Evolutionary conservation across 495 filamentous ascomycete species (phyloP), one percentile per base, ranked within the genome.

Genomic region (Daldinia loculata): DNA sequence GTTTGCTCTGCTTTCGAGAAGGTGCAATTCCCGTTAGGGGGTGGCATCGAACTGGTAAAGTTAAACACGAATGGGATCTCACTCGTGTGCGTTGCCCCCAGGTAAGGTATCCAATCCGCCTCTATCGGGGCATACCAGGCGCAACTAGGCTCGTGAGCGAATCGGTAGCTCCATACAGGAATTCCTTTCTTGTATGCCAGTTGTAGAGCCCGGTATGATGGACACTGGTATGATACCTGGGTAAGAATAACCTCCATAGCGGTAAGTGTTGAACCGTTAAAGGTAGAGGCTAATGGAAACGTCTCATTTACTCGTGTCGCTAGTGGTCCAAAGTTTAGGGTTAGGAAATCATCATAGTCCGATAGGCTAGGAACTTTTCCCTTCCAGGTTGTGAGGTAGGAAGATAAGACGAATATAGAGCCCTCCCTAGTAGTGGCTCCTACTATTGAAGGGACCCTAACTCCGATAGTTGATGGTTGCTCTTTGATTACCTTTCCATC

Each of bases 41-140:
- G 64, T 24, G 77, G 77, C 43, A 72, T 67, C 36, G 58, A 53
- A 22, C 67, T 50, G 27, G 77, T 67, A 51, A 80, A 78, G 30
- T 79, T 80, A 48, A 82, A 80, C n/a, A 83, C 78, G 63, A 76
- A 81, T 15, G 80, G 81, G 45, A 83, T 74, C 60, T 83, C 81
- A 30, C 77, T 76, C 24, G 77, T 79, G 60, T 83, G 81, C 22
- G 77, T 73, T 26, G 75, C 76, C 8, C 75, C 76, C 11, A 78
- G 62, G 8, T 67, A 22, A 4, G 58, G 56, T 17, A 77, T 45
- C 9, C 34, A 70, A 6, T 36, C 51, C n/a, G 58, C 32, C n/a
- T 67, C 17, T 22, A 79, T 64, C 1, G 34, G 27, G 15, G 22
- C 8, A 22, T 67, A 56, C 76, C 79, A 83, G 0, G 71, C 19